Evolutionary conservation across 495 filamentous ascomycete species (phyloP), one percentile per base, ranked within the genome.

Genomic region (Xylaria nigripes): DNA sequence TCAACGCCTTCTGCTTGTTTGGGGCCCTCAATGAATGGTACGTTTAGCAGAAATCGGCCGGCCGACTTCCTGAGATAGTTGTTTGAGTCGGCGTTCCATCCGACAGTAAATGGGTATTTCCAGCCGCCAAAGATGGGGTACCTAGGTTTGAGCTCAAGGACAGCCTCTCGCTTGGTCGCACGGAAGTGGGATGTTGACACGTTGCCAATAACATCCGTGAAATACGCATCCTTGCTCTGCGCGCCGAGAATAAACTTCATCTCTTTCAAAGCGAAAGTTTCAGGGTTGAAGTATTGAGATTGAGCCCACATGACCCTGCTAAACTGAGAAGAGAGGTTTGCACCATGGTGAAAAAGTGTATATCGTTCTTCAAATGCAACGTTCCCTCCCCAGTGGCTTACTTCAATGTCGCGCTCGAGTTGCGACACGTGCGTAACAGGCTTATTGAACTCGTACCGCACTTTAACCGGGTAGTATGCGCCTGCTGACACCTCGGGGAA

Each of bases 341-440:
- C 95, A 52, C 82, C 93, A 47, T 84, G 80, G 76, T 97, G 95
- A 63, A 80, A 80, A 58, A 96, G 80, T 71, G 83, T 87, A 76
- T 96, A 96, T 46, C 90, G 83, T 68, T 98, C 93, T 68, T 98
- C 94, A 23, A 86, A 86, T 0, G 92, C 93, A 38, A 97, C 71
- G 67, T 97, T 97, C 22, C 93, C 94, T 56, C 93, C 93, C 93
- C 93, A 98, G 68, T 97, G 94, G 60, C 87, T 93, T 56, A 97
- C 86, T 69, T 97, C 92, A 52, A 98, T 72, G 61, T 96, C 90
- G 22, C 93, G 84, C 75, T 96, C 87, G 41, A 96, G 74, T 6
- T 80, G 68, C 16, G 79, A 81, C 34, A 86, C 79, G 60, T 89
- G 87, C 50, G 83, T 85, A 38, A 98, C 72, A 6, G 93, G 94